Evolutionary conservation across 2,329 filamentous ascomycete species (phyloP), one percentile per base, ranked within the genome.

Genomic region (Metarhizium anisopliae): DNA sequence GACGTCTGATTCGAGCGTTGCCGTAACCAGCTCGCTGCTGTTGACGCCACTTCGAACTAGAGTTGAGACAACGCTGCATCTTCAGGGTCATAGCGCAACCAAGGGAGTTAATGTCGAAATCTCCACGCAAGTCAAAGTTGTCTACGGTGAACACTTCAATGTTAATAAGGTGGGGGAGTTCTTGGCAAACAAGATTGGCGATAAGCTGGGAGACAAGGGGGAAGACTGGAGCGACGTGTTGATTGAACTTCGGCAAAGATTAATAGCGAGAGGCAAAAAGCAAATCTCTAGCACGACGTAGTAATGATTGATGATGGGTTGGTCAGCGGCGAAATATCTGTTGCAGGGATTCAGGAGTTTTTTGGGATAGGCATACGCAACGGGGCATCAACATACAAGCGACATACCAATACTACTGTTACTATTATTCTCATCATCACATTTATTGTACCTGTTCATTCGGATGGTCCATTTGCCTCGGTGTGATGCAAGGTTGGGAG

Each of bases 121-220:
- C 29, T 71, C 71, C 6, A 75, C 79, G 1, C 73, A 72, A 25
- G 87, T 84, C 0, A 77, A 75, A 53, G 82, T 92, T 1, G 74
- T 90, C 2, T 94, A 94, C 66, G 89, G 89, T 0, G 88, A 93
- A 70, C 78, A 81, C 58, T 91, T 92, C 68, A 89, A 90, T 60
- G 82, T 84, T 60, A 80, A 76, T 52, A 91, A 89, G 70, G 85
- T 94, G 75, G 75, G 73, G n/a, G 86, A 90, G 55, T 91, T 88
- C 61, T 66, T 94, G 59, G 68, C 74, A 13, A 78, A 78, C 40
- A 67, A 66, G 77, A 79, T 67, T 72, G 86, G 64, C 70, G 75
- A 50, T 61, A 64, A n/a, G 69, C 58, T 68, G 56, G 59, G 67
- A 60, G 58, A 67, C 56, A 61, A 68, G 62, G 61, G 67, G 49